Evolutionary conservation across 2,329 filamentous ascomycete species (phyloP).

Genomic region (Cryphonectria parasitica): DNA sequence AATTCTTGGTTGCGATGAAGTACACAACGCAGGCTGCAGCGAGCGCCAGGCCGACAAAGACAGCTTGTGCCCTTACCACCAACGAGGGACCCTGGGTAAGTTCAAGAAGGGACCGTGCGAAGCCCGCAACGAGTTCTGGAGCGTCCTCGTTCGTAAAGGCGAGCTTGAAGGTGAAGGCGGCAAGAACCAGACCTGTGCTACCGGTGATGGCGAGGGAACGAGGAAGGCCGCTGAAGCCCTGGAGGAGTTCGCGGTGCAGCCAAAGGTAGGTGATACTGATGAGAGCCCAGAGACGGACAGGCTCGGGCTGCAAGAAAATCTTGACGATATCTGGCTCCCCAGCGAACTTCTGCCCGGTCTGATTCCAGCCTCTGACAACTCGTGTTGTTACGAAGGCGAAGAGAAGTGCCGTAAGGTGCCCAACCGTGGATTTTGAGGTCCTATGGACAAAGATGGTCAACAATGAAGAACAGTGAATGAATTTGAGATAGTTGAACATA

Average conservation of each 20-base stretch:
- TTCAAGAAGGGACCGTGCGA: conserved; percentile 46
- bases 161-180: conserved; percentile 83
- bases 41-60: conserved; percentile 53
- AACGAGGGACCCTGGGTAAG: conserved; percentile 49
- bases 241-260: conserved; percentile 52
- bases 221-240: conserved; percentile 47
- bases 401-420: conserved; percentile 38
- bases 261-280: conserved; percentile 71
- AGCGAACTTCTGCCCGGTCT: conserved; percentile 94
- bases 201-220: conserved; percentile 46
- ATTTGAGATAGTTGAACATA: not conserved
- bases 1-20: conserved; percentile 39
- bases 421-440: conserved; percentile 34
- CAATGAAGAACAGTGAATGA: conserved; percentile 9
- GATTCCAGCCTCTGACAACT: conserved; percentile 83
- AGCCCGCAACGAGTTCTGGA: conserved; percentile 72
- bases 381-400: conserved; percentile 65
- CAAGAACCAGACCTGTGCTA: conserved; percentile 48
- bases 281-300: conserved; percentile 73
- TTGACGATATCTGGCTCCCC: conserved; percentile 88
- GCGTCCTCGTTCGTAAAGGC: conserved; percentile 87
- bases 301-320: conserved; percentile 66
- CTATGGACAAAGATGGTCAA: conserved; percentile 27
- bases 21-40: conserved; percentile 45
- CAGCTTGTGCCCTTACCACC: conserved; percentile 51